Evolutionary conservation across 1,139 yeast genomes (phyloP), one percentile per base, ranked within the genome.

Genomic region (Hyphopichia burtonii): DNA sequence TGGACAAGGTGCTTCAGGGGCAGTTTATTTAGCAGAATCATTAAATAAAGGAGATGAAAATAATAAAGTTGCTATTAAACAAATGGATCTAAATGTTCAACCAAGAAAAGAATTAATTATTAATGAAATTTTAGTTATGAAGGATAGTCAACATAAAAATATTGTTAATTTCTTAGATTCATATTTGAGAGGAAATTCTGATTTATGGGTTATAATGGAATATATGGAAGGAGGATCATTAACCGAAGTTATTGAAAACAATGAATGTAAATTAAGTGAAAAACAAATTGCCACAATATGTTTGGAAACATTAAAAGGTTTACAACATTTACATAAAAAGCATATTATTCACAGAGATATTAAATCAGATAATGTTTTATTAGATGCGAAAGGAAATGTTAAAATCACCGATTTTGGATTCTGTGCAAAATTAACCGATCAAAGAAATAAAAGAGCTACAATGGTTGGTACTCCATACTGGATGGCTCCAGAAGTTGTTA

Each of bases 401-500:
- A 93, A 93, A 68, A 89, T 93, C 47, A 93, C 99, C 3, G 99
- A 93, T 69, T 93, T 93, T 66, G 99, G 99, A 0, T 93, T 93
- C 71, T 93, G 99, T 68, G 99, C 99, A 20, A 90, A 90, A 63
- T 74, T 93, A 53, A 93, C 97, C 2, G 96, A 88, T 49, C 93
- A 89, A 60, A 82, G 94, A 66, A 86, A 86, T 49, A 93, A 93
- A 65, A 79, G 99, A 50, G 97, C 97, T 9, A 93, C 99, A 0
- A 90, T 93, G 97, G 99, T 91, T 4, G 99, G 99, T 32, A 93
- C 99, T 0, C 99, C 99, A 11, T 93, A 93, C 63, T 93, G 99
- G 99, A 93, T 93, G 99, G 99, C 99, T 0, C 99, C 99, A 3
- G 99, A 93, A 66, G 98, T 93, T 39, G 97, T 93, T 41, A 88